phyloP scores from a whole-genome alignment of 768 basidiomycete genomes.

The Mycena vulgaris region DNA sequence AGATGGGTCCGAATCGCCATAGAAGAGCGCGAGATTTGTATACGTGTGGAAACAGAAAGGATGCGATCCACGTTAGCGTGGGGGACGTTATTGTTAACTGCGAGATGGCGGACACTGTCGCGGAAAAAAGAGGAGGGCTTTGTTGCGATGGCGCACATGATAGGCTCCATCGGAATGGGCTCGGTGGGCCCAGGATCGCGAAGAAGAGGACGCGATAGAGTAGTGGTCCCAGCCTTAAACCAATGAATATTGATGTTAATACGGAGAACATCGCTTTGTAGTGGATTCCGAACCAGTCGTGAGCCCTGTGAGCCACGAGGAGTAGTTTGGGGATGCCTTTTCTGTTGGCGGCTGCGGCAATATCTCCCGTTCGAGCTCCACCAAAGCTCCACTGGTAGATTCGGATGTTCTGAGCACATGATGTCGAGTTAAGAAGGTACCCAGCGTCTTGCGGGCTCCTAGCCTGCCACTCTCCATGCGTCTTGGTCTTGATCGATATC shows the following conservation, averaged over 20 bases:
- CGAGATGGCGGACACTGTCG: neutral
- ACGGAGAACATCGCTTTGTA: neutral
- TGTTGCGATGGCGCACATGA: neutral
- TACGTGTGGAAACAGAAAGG: neutral
- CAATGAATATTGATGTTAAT: neutral
- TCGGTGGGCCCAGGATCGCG: neutral
- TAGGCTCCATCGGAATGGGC: constrained; percentile 14
- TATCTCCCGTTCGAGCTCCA: constrained; percentile 4
- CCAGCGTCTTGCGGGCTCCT: too few species aligned
- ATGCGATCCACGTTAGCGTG: neutral
- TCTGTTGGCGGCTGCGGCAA: neutral
- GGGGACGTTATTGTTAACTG: constrained; percentile 6
- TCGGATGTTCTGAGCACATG: neutral
- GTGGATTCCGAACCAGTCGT: neutral
- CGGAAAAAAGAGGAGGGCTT: neutral
- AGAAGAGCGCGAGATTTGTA: constrained; percentile 12
- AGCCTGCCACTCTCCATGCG: too few species aligned
- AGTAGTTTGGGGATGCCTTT: neutral
- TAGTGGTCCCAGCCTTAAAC: constrained; percentile 3
- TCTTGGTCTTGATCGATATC: too few species aligned
- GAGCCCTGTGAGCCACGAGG: constrained; percentile 4
- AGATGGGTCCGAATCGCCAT: neutral
- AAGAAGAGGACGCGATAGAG: constrained; percentile 8
- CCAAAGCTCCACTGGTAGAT: neutral
- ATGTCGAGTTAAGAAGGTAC: too few species aligned